Evolutionary conservation across 371 early-diverging fungal genomes (phyloP).

Genomic region (Amoeboaphelidium protococcarum): DNA sequence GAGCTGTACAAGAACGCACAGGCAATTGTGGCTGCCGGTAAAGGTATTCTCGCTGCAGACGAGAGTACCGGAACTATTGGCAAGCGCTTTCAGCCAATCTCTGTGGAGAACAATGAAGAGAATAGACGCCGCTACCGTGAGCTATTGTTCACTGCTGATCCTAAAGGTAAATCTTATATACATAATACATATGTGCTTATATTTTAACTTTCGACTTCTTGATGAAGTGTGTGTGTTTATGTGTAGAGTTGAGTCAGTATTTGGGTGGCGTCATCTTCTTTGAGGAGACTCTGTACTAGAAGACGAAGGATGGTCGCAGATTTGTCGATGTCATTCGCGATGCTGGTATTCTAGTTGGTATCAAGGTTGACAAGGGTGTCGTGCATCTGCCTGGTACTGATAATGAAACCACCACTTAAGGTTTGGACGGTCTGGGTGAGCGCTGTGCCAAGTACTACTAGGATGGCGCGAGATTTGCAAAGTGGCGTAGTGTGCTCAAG

Average conservation of each 20-base stretch:
- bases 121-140: constrained; percentile 34
- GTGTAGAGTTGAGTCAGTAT: constrained; percentile 16
- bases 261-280: constrained; percentile 35
- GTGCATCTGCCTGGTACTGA: constrained; percentile 19
- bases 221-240: neutral
- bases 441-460: constrained; percentile 20
- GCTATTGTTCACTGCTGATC: constrained; percentile 24
- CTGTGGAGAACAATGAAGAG: constrained; percentile 27
- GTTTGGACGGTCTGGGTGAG: constrained; percentile 27
- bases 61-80: constrained; percentile 33
- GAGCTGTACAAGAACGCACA: constrained; percentile 19
- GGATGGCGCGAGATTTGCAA: constrained; percentile 30
- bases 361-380: constrained; percentile 33
- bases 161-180: constrained; percentile 6
- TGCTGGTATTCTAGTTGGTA: constrained; percentile 23
- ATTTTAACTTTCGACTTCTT: too few relatives aligned
- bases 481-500: constrained; percentile 31
- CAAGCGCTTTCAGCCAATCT: constrained; percentile 22
- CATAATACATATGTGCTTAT: too few relatives aligned
- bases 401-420: constrained; percentile 29
- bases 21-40: constrained; percentile 24
- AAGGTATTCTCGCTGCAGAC: constrained; percentile 32
- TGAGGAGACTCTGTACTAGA: constrained; percentile 32
- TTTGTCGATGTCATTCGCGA: constrained; percentile 19
- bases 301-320: constrained; percentile 15